Evolutionary conservation across 345 rosid species (phyloP).

Genomic region (Brassica carinata): DNA sequence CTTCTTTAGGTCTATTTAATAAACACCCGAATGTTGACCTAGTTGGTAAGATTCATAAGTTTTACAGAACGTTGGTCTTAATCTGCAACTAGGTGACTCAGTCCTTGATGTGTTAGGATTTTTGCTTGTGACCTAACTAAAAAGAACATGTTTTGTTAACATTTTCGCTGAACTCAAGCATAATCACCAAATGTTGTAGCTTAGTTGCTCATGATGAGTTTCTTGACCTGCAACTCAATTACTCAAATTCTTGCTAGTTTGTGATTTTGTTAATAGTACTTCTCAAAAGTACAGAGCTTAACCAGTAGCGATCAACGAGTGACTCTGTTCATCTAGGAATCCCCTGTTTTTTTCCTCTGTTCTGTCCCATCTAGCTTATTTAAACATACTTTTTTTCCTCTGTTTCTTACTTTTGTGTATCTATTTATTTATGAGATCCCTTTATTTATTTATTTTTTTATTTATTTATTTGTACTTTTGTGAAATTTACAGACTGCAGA

Average conservation of each 20-base stretch:
- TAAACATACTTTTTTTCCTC: background rate
- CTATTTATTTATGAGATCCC: background rate
- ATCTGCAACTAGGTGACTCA: slow-evolving; percentile 11
- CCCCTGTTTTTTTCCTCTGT: slow-evolving; percentile 7
- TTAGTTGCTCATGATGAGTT: background rate
- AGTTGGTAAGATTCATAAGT: background rate
- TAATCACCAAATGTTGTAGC: background rate
- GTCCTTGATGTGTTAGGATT: slow-evolving; percentile 24
- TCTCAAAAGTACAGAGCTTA: background rate
- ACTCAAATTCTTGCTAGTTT: slow-evolving; percentile 14
- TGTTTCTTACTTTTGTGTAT: slow-evolving; percentile 12
- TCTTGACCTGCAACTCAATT: background rate
- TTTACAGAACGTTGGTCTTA: slow-evolving; percentile 9
- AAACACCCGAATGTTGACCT: background rate
- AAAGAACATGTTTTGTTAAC: background rate
- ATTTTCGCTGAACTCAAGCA: background rate
- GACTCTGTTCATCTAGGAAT: background rate
- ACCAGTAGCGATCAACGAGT: background rate
- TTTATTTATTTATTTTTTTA: background rate
- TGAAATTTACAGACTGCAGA: slow-evolving; percentile 64
- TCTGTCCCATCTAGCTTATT: slow-evolving; percentile 8
- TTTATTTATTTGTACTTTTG: background rate
- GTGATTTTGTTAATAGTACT: slow-evolving; percentile 13
- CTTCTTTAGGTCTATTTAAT: background rate
- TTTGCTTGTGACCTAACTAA: slow-evolving; percentile 14